Conservation (phyloP, 345 rosid genomes). For the Linum tenue region DNA sequence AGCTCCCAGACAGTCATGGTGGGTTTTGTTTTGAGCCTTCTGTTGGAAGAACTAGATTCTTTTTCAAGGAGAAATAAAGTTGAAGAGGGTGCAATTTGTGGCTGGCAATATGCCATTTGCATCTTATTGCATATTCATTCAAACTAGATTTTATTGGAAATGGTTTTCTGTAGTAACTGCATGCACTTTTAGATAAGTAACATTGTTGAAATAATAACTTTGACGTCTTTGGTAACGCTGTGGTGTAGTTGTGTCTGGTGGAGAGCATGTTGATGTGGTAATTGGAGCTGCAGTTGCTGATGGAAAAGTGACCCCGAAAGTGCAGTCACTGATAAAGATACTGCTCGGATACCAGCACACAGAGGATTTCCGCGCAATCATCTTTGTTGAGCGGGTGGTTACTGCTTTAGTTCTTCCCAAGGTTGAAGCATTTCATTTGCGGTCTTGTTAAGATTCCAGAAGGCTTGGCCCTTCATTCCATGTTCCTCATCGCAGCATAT, state of each 20-base stretch:
- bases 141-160: background rate
- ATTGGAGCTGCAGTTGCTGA: slow-evolving; percentile 99
- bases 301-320: slow-evolving; percentile 98
- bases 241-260: slow-evolving; percentile 80
- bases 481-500: background rate
- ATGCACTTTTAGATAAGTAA: background rate
- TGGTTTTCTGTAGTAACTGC: background rate
- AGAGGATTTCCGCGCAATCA: slow-evolving; percentile 92
- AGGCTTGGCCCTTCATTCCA: slow-evolving; percentile 4
- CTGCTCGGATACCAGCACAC: slow-evolving; percentile 83
- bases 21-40: slow-evolving; percentile 18
- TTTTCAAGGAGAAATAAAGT: background rate
- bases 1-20: slow-evolving; percentile 91
- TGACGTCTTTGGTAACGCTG: slow-evolving; percentile 9
- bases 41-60: background rate
- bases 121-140: background rate
- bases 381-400: slow-evolving; percentile 97
- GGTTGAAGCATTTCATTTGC: slow-evolving; percentile 31
- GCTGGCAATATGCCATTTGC: background rate
- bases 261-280: slow-evolving; percentile 89
- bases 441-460: background rate
- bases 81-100: background rate
- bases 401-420: slow-evolving; percentile 97
- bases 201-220: background rate
- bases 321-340: slow-evolving; percentile 75